Percentiles rank a stretch among this genome's conserved stretches.
These are phyloP conservation scores for Ceratobasidium sp. DNA, from an alignment of 1,284 basidiomycete genomes.

Conservation along the genomic window DNA sequence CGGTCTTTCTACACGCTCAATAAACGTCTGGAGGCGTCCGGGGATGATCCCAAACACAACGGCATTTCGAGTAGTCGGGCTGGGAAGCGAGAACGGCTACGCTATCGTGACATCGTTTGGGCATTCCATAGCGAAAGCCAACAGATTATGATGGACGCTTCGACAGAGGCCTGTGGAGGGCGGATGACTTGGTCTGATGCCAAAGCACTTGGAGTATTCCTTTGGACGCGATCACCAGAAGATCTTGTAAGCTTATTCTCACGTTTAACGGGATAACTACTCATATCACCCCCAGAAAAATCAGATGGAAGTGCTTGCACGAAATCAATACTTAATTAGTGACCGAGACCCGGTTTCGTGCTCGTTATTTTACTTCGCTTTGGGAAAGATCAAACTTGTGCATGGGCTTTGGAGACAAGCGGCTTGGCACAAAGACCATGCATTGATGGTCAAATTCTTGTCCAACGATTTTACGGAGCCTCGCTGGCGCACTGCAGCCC, in stretches of 20 bases:
- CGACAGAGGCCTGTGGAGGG: constrained; percentile 71
- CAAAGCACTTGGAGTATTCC: constrained; percentile 79
- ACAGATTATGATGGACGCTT: constrained; percentile 75
- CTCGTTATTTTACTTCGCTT: constrained; percentile 91
- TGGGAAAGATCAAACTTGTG: constrained; percentile 89
- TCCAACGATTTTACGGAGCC: constrained; percentile 85
- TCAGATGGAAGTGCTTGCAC: constrained; percentile 87
- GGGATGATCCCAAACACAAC: background rate
- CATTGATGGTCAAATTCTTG: constrained; percentile 89
- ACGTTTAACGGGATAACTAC: background rate
- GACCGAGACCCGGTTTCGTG: constrained; percentile 89
- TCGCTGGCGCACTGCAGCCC: constrained; percentile 89
- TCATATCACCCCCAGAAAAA: constrained; percentile 59
- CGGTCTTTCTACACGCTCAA: constrained; percentile 81
- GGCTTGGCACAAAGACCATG: constrained; percentile 89
- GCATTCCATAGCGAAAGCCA: constrained; percentile 93
- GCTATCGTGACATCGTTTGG: constrained; percentile 93
- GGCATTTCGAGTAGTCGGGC: constrained; percentile 1
- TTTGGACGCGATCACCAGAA: constrained; percentile 84
- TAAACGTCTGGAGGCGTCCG: constrained; percentile 46
- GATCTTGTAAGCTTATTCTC: constrained; percentile 63
- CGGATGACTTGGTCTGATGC: constrained; percentile 91
- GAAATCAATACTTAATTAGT: constrained; percentile 87
- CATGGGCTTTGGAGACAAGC: constrained; percentile 96
- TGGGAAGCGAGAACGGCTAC: constrained; percentile 68